phyloP scores from a whole-genome alignment of 2,329 filamentous ascomycete genomes.

The Penicillium digitatum region DNA sequence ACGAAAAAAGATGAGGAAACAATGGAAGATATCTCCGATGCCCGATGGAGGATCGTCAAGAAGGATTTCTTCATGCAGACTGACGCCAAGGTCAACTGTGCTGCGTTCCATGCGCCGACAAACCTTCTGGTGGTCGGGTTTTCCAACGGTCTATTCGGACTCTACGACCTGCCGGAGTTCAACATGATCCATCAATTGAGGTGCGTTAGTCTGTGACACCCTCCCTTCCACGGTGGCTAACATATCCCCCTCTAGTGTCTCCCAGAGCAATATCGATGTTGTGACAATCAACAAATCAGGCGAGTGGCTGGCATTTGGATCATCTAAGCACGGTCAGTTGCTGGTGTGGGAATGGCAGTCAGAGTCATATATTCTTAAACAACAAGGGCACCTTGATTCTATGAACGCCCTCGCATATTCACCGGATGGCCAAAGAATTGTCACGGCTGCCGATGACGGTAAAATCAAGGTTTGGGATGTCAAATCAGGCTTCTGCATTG shows the following conservation, averaged over 20 bases:
- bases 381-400: constrained; percentile 93
- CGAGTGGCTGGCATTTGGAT: constrained; percentile 96
- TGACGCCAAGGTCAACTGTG: constrained; percentile 79
- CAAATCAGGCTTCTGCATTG: constrained; percentile 92
- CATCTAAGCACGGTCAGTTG: constrained; percentile 91
- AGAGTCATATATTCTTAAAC: constrained; percentile 96
- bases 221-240: neutral
- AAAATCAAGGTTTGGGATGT: constrained; percentile 99
- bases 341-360: constrained; percentile 99
- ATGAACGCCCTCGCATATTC: constrained; percentile 93
- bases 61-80: constrained; percentile 93
- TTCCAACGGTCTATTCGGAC: constrained; percentile 85
- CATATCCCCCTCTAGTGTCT: constrained; percentile 65
- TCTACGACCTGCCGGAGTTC: constrained; percentile 95
- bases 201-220: constrained; percentile 29
- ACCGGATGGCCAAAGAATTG: constrained; percentile 85
- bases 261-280: constrained; percentile 92
- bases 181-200: constrained; percentile 83
- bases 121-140: constrained; percentile 96
- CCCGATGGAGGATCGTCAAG: constrained; percentile 87
- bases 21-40: constrained; percentile 60
- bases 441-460: constrained; percentile 92
- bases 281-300: constrained; percentile 91
- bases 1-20: constrained; percentile 58
- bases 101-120: constrained; percentile 79